phyloP scores from a whole-genome alignment of 768 basidiomycete species.

The Phaffia tasmanica region DNA sequence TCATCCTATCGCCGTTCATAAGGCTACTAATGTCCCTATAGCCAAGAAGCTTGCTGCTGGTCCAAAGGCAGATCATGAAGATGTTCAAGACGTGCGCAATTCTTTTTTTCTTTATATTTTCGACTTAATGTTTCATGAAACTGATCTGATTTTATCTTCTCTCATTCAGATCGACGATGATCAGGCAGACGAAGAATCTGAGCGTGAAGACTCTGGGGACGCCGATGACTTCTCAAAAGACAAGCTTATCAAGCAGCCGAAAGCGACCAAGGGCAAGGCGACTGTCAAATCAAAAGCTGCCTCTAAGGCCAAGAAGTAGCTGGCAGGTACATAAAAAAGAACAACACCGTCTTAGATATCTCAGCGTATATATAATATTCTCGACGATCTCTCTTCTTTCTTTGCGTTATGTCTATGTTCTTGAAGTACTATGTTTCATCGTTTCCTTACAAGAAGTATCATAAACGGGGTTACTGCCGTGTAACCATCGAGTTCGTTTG shows the following conservation, averaged over 20 bases:
- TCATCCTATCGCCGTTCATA: conserved; percentile 93
- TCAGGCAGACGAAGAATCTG: conserved; percentile 24
- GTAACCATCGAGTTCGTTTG: too few species aligned
- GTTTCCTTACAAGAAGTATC: too few species aligned
- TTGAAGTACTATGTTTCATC: too few species aligned
- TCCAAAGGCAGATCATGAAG: conserved; percentile 78
- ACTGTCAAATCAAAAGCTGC: not conserved
- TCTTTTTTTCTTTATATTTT: not conserved
- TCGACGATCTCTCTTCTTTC: too few species aligned
- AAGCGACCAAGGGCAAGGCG: conserved; percentile 20
- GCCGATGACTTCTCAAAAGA: conserved; percentile 34
- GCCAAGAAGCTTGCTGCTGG: conserved; percentile 59
- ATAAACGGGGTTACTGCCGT: too few species aligned
- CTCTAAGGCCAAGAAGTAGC: conserved; percentile 21
- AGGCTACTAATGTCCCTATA: conserved; percentile 61
- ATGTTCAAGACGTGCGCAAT: conserved; percentile 63
- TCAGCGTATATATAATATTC: too few species aligned
- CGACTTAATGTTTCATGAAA: not conserved
- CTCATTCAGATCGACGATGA: conserved; percentile 41
- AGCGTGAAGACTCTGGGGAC: conserved; percentile 35
- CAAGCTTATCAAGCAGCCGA: conserved; percentile 35
- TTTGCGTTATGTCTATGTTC: too few species aligned
- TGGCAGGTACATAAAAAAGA: not conserved
- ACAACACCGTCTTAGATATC: too few species aligned
- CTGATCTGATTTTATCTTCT: not conserved